Evolutionary conservation across 768 basidiomycete genomes (phyloP).

Genomic region (Leccinum longicurvipes): DNA sequence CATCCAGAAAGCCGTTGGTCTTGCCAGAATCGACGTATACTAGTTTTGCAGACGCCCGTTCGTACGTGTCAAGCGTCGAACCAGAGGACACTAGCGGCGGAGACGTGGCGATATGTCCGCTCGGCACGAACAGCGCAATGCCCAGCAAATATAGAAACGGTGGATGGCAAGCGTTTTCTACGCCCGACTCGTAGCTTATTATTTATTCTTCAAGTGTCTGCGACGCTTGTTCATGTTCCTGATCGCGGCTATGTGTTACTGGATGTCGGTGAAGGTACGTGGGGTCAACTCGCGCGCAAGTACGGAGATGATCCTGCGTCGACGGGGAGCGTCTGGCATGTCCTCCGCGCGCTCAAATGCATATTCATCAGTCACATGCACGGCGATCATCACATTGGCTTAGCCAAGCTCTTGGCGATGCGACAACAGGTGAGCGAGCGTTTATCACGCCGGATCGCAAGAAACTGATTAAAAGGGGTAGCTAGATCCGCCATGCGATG

Average conservation of each 20-base stretch:
- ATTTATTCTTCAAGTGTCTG: slow-evolving; percentile 49
- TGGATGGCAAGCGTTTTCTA: slow-evolving; percentile 29
- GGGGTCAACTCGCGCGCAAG: slow-evolving; percentile 80
- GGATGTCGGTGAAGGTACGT: slow-evolving; percentile 90
- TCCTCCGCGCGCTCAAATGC: slow-evolving; percentile 68
- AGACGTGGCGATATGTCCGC: slow-evolving; percentile 65
- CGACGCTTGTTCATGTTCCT: slow-evolving; percentile 76
- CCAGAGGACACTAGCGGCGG: slow-evolving; percentile 41
- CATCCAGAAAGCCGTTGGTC: slow-evolving; percentile 10
- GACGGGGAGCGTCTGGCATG: slow-evolving; percentile 46
- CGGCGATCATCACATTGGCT: slow-evolving; percentile 88
- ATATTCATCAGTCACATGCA: slow-evolving; percentile 90
- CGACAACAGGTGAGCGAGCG: slow-evolving; percentile 66
- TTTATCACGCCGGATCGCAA: background rate
- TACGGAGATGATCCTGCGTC: slow-evolving; percentile 53
- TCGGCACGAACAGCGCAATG: slow-evolving; percentile 87
- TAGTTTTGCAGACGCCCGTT: slow-evolving; percentile 41
- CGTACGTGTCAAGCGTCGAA: background rate
- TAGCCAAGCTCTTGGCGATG: slow-evolving; percentile 69
- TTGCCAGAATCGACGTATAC: slow-evolving; percentile 32
- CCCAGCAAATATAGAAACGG: slow-evolving; percentile 89
- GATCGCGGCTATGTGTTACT: slow-evolving; percentile 71
- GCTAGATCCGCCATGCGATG: slow-evolving; percentile 59
- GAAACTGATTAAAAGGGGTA: slow-evolving; percentile 27
- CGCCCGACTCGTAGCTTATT: background rate